phyloP scores from a whole-genome alignment of 352 stramenopile genomes.

The Pythium brassicae region DNA sequence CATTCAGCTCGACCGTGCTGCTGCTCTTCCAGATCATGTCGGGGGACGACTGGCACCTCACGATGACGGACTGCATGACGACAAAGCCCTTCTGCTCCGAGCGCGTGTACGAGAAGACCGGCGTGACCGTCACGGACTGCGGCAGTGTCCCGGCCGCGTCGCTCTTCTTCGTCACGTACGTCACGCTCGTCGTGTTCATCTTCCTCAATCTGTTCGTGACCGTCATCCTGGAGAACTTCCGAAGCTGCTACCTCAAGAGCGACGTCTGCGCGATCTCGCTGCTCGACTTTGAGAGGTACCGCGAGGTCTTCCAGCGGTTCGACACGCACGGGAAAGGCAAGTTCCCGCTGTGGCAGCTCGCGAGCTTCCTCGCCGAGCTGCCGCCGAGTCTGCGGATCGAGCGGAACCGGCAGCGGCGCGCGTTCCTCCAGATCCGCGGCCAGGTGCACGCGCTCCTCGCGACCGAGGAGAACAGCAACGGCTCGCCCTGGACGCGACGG shows the following conservation, averaged over 20 bases:
- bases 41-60: conserved; percentile 77
- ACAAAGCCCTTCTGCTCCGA: conserved; percentile 56
- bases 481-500: conserved; percentile 23
- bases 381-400: conserved; percentile 49
- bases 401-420: conserved; percentile 30
- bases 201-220: conserved; percentile 84
- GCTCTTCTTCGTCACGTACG: conserved; percentile 68
- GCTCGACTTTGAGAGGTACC: conserved; percentile 73
- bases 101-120: conserved; percentile 23
- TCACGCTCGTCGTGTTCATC: conserved; percentile 75
- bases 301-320: conserved; percentile 62
- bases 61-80: conserved; percentile 78
- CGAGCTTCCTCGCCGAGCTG: conserved; percentile 49
- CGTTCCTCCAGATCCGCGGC: conserved; percentile 65
- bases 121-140: conserved; percentile 53
- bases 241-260: conserved; percentile 70
- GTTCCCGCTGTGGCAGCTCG: conserved; percentile 68
- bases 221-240: conserved; percentile 81
- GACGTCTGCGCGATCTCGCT: conserved; percentile 72
- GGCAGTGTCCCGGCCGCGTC: conserved; percentile 36
- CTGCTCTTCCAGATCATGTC: conserved; percentile 83
- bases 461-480: conserved; percentile 12
- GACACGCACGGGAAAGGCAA: conserved; percentile 45
- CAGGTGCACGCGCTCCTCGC: conserved; percentile 54
- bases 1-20: conserved; percentile 51